Evolutionary conservation across 805 yeast genomes (phyloP).

Genomic region (Ogataea kodamae): DNA sequence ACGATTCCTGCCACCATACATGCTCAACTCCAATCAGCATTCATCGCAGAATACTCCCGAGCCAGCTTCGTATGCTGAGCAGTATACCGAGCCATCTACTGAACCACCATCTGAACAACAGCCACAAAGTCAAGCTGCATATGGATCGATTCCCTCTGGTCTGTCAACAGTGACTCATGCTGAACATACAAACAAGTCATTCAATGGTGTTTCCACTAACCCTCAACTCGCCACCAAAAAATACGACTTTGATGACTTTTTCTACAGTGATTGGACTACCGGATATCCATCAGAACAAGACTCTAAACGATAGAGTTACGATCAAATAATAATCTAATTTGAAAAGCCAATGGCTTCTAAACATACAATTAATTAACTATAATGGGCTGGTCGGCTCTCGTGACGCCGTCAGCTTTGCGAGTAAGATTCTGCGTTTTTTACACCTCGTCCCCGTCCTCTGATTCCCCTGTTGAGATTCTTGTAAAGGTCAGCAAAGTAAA

Average conservation of each 20-base stretch:
- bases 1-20: conserved; percentile 76
- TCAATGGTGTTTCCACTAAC: conserved; percentile 27
- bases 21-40: conserved; percentile 43
- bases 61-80: conserved; percentile 5
- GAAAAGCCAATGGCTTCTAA: conserved; percentile 3
- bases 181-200: conserved; percentile 28
- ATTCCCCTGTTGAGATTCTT: conserved; percentile 89
- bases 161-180: conserved; percentile 30
- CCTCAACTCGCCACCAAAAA: conserved; percentile 13
- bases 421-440: conserved; percentile 10
- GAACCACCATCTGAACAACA: conserved; percentile 3
- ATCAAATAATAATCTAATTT: neutral
- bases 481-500: conserved; percentile 77
- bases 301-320: conserved; percentile 11
- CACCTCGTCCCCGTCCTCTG: conserved; percentile 75
- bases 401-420: conserved; percentile 1
- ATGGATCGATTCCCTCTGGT: conserved; percentile 32
- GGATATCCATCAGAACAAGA: conserved; percentile 21
- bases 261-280: conserved; percentile 28
- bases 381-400: conserved; percentile 1
- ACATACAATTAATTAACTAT: conserved; percentile 8
- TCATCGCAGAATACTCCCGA: conserved; percentile 16
- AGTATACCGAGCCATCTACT: conserved; percentile 3
- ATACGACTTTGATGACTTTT: conserved; percentile 29
- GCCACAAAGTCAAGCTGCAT: conserved; percentile 10